Evolutionary conservation across 139 green algal species (phyloP), one percentile per base, ranked within the genome.

Genomic region (Coccomyxa sp.): DNA sequence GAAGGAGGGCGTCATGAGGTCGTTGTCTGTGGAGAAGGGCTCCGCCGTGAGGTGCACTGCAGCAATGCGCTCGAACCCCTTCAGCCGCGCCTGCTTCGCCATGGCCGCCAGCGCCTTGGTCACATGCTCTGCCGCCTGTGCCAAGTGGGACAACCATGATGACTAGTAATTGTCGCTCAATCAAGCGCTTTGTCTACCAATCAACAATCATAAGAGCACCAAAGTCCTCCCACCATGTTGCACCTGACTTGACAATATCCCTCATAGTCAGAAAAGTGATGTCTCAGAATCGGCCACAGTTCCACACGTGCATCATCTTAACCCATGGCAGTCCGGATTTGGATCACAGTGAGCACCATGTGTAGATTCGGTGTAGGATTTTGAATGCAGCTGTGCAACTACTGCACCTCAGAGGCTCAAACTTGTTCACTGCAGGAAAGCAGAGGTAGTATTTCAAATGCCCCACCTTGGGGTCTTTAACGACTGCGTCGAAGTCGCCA

Each of bases 1-100:
- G 91, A 97, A 97, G 67, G 91, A 95, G 67, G 96, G 96, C 0
- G 96, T 98, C 83, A 98, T 91, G 7, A 77, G 58, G 60, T 28
- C 59, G 59, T 82, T 76, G 59, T 82, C 59, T n/a, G 25, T 82
- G 59, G 67, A 77, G 38, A 86, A 90, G 21, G 57, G 23, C 76
- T 89, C 77, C 15, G 88, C 74, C 31, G 85, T 76, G 51, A 95
- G 86, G 71, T 86, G 81, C 18, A 96, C 84, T 0, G 84, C 85
- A 79, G 91, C 92, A 30, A 95, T 87, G 58, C 91, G 83, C 89
- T 94, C 90, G 82, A 94, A 94, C 67, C 90, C 89, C 60, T 90
- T 86, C 27, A 91, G 77, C 71, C 66, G 32, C 76, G 82, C 82
- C 13, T 79, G 85, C 83, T 89, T 89, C 67, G 86, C 89, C 0